Evolutionary conservation across 202 grass and related monocot species (phyloP).

Genomic region (Miscanthus sacchariflorus): DNA sequence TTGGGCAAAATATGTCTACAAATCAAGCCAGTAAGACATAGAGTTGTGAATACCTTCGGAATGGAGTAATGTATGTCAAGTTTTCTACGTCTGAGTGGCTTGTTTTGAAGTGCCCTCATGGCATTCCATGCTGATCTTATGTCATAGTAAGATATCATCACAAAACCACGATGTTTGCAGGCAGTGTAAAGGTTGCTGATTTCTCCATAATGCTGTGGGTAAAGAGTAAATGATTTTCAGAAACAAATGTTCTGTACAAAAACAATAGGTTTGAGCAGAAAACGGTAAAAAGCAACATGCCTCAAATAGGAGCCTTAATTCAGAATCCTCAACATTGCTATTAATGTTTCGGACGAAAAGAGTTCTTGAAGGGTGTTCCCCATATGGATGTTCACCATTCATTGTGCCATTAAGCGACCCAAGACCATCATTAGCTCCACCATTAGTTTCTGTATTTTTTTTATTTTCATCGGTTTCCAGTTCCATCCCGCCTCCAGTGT

Average conservation of each 20-base stretch:
- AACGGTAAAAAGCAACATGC: slow-evolving; percentile 39
- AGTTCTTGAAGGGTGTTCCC: slow-evolving; percentile 94
- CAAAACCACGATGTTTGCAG: slow-evolving; percentile 99
- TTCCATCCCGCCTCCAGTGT: slow-evolving; percentile 83
- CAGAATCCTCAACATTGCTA: slow-evolving; percentile 92
- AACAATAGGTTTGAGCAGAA: slow-evolving; percentile 25
- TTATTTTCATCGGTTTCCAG: slow-evolving; percentile 75
- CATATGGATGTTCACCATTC: slow-evolving; percentile 84
- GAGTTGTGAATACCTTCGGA: slow-evolving; percentile 80
- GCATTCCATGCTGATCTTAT: slow-evolving; percentile 92
- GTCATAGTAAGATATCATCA: slow-evolving; percentile 99
- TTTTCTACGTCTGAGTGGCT: slow-evolving; percentile 77
- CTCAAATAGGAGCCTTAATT: slow-evolving; percentile 81
- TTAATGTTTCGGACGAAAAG: slow-evolving; percentile 98
- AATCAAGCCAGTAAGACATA: background rate
- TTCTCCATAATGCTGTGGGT: slow-evolving; percentile 81
- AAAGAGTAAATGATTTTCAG: slow-evolving; percentile 36
- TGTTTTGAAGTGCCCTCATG: slow-evolving; percentile 92
- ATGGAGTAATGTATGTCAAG: slow-evolving; percentile 99
- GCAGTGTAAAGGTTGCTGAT: slow-evolving; percentile 83
- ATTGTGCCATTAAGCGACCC: slow-evolving; percentile 60
- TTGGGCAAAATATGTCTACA: slow-evolving; percentile 25
- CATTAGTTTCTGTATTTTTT: slow-evolving; percentile 56
- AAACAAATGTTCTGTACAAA: slow-evolving; percentile 35
- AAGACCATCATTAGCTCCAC: slow-evolving; percentile 44